A percentile compares a stretch with the other conserved stretches of the same genome.
Evolutionary conservation across 78 protist genomes (phyloP).

Genomic region (Blattamonas nauphoetae): DNA sequence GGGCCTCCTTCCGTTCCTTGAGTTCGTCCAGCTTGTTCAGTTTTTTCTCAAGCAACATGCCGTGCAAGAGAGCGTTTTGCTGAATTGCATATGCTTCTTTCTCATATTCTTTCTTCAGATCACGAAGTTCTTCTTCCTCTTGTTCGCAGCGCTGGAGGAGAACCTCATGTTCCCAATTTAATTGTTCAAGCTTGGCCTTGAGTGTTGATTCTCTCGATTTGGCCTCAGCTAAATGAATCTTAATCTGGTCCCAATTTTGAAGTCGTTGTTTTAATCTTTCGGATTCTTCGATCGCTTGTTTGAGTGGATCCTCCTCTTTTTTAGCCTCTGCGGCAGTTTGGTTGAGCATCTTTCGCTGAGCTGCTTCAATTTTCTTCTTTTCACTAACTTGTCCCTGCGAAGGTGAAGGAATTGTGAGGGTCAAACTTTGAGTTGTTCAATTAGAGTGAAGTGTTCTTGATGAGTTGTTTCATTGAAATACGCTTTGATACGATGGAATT

Average conservation of each 20-base stretch:
- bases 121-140: neutral
- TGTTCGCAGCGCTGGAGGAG: conserved; percentile 2
- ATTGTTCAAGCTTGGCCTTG: neutral
- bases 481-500: neutral
- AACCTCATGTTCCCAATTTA: conserved; percentile 5
- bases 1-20: conserved; percentile 2
- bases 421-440: neutral
- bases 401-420: no score
- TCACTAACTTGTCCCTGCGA: conserved; percentile 1
- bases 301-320: neutral
- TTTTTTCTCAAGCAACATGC: conserved; percentile 4
- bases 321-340: neutral
- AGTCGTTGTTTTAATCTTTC: neutral
- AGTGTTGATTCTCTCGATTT: neutral
- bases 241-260: neutral
- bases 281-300: neutral
- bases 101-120: neutral
- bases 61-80: neutral
- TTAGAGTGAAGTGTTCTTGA: neutral
- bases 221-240: neutral
- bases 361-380: neutral
- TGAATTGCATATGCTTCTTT: neutral
- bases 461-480: neutral
- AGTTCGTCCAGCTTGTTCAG: neutral
- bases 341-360: conserved; percentile 3